Conservation (phyloP, 768 basidiomycete species). For the Pilatotrama ljubarskyi region DNA sequence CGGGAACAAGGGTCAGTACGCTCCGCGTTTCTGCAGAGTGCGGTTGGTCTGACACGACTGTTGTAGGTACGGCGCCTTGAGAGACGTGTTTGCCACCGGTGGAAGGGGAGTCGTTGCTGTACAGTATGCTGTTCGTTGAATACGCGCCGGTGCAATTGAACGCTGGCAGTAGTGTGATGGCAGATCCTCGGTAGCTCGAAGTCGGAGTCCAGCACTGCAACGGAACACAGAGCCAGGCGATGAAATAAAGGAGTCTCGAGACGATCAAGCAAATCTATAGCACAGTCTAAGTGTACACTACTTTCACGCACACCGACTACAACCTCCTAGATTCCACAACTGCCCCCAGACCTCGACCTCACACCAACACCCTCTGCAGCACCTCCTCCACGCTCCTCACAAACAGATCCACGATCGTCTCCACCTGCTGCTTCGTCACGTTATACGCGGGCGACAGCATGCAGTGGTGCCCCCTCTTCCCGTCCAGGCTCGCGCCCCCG, state of each 20-base stretch:
- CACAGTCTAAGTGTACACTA: constrained; percentile 1
- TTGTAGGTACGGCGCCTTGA: constrained; percentile 14
- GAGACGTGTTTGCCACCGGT: too few species aligned
- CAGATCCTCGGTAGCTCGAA: too few species aligned
- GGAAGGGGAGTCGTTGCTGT: not conserved
- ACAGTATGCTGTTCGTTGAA: not conserved
- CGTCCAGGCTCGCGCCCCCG: constrained; percentile 68
- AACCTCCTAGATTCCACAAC: not conserved
- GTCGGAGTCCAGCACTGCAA: too few species aligned
- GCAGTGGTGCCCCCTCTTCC: constrained; percentile 69
- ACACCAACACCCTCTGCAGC: constrained; percentile 38
- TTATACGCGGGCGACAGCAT: constrained; percentile 84
- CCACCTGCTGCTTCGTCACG: constrained; percentile 66
- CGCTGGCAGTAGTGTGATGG: too few species aligned
- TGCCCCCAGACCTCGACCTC: not conserved
- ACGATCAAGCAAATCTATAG: not conserved
- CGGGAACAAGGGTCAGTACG: constrained; percentile 50
- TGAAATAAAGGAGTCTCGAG: too few species aligned
- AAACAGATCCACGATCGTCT: constrained; percentile 64
- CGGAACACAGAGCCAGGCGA: too few species aligned
- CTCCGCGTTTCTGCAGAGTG: not conserved
- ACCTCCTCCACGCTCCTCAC: constrained; percentile 69
- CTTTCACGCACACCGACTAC: not conserved
- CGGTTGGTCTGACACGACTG: too few species aligned
- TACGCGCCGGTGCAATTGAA: too few species aligned